Evolutionary conservation across 305 asterid species (phyloP), one percentile per base, ranked within the genome.

Genomic region (Rubia tinctorum): DNA sequence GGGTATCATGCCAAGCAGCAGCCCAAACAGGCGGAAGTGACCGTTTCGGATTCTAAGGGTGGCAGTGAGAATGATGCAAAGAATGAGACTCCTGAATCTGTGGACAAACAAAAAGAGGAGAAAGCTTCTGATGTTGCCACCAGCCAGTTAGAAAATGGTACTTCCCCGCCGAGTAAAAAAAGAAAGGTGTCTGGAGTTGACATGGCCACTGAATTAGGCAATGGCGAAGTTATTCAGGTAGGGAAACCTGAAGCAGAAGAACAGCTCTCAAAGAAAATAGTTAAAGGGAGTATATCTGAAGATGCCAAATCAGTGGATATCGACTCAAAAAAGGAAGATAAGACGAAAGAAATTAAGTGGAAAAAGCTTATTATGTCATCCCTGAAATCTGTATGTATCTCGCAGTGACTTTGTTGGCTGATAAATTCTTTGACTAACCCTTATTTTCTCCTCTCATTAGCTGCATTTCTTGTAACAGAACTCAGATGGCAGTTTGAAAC

Each of bases 1-100:
- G 98, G 88, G 53, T 87, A 86, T 81, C 98, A 92, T 76, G 92
- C 87, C 49, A 89, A 95, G 59, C 91, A 85, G 75, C 90, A 79
- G 75, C 83, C 91, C 49, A 76, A 61, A 71, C 85, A 75, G 82
- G 62, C 79, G 18, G 84, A 80, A 73, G 90, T 80, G 71, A 72
- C 88, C 51, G n/a, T 15, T 71, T 55, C 0, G 5, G 20, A 56
- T 55, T 80, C 73, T 8, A 23, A 37, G 15, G 64, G 23, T 75
- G 27, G 76, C 4, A 62, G 69, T 71, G 89, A 74, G 81, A 82
- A 65, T 65, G 56, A 73, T 71, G 78, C 71, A 55, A 76, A 78
- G 68, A 78, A 73, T 67, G 80, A 74, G 68, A 78, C 68, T 72
- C 70, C 82, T 22, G 84, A 82, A 75, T 78, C 73, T 20, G 63